Conservation (phyloP, 2,329 filamentous ascomycete genomes). For the Sporothrix protearum region DNA sequence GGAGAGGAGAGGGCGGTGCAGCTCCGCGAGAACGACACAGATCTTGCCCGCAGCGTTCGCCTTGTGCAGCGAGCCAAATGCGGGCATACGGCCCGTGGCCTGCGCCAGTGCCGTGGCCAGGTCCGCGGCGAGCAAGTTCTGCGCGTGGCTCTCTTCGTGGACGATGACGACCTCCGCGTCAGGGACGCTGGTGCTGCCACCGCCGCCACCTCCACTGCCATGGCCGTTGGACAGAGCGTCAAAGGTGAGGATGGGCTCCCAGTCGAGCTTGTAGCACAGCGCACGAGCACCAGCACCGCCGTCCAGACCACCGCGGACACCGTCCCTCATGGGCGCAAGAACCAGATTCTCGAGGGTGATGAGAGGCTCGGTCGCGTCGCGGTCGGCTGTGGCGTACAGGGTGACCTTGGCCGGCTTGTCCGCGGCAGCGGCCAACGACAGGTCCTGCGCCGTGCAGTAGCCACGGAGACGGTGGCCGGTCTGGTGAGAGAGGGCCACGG, state of each 20-base stretch:
- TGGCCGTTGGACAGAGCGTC: conserved; percentile 24
- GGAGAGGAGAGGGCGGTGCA: conserved; percentile 44
- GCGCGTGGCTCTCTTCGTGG: conserved; percentile 36
- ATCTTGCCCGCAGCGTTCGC: conserved; percentile 37
- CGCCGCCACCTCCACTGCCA: conserved; percentile 18
- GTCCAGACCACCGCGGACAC: conserved; percentile 33
- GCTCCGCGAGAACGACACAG: conserved; percentile 44
- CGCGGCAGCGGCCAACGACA: conserved; percentile 27
- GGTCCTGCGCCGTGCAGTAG: conserved; percentile 37
- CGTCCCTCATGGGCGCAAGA: conserved; percentile 43
- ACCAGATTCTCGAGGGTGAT: conserved; percentile 38
- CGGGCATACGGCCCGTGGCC: conserved; percentile 37
- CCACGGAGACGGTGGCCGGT: conserved; percentile 37
- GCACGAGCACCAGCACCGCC: conserved; percentile 34
- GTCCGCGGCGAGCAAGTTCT: conserved; percentile 36
- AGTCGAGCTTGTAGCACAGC: conserved; percentile 47
- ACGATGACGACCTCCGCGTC: conserved; percentile 40
- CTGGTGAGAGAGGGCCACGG: conserved; percentile 32
- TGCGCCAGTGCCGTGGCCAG: conserved; percentile 36
- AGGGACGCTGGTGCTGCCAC: conserved; percentile 25
- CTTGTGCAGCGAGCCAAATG: conserved; percentile 33
- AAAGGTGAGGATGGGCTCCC: conserved; percentile 41
- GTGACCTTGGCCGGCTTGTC: conserved; percentile 39
- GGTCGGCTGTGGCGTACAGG: conserved; percentile 37
- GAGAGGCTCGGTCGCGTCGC: conserved; percentile 34